Conservation (phyloP, 2,329 filamentous ascomycete species). For the Epichloe uncinata region DNA sequence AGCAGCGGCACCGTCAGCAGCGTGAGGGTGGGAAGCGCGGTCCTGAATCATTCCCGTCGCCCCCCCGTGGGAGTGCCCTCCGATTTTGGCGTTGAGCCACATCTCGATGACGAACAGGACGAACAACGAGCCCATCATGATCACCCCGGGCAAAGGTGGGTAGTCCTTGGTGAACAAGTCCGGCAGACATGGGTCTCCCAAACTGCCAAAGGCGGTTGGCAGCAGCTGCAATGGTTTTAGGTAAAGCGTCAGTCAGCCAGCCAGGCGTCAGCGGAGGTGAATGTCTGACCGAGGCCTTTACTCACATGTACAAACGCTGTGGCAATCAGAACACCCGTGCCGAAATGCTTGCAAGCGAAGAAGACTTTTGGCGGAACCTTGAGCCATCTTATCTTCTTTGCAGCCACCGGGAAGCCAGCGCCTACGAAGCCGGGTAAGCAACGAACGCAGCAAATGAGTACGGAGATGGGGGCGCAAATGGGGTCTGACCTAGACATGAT, state of each 20-base stretch:
- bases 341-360: conserved; percentile 52
- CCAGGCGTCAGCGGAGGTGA: not conserved
- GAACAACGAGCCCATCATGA: conserved; percentile 52
- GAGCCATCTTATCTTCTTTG: conserved; percentile 43
- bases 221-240: conserved; percentile 28
- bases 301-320: conserved; percentile 59
- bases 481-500: conserved; percentile 14
- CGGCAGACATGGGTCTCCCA: conserved; percentile 41
- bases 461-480: not conserved
- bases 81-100: conserved; percentile 45
- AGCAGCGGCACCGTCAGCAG: not conserved
- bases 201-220: conserved; percentile 43
- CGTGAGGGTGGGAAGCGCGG: not conserved
- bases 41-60: conserved; percentile 26
- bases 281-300: not conserved
- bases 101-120: conserved; percentile 49
- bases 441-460: not conserved
- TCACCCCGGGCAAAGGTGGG: conserved; percentile 48
- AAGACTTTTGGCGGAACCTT: conserved; percentile 43
- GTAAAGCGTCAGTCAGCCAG: not conserved
- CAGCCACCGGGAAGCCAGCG: conserved; percentile 38
- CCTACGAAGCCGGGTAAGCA: conserved; percentile 14
- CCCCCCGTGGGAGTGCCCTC: conserved; percentile 45
- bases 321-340: conserved; percentile 58
- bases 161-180: conserved; percentile 46